Evolutionary conservation across 164 flowering plant genomes (phyloP), one percentile per base, ranked within the genome.

Genomic region (Piper longum): DNA sequence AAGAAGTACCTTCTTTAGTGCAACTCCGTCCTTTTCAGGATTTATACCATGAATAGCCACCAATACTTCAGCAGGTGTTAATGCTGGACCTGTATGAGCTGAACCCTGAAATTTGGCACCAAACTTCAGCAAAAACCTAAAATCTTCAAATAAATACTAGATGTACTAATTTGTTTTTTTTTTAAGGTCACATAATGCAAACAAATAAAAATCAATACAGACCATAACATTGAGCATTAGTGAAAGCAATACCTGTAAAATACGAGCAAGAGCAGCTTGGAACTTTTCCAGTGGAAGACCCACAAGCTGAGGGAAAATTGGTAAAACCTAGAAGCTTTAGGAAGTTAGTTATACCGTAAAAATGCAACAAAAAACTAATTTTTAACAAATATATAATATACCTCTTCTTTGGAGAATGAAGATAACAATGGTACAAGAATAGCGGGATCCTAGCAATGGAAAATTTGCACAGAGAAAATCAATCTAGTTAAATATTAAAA

Each of bases 1-100:
- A 60, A 44, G 7, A 16, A 52, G 8, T 78, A 60, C 99, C 97
- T 93, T 91, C 70, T 95, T 95, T 16, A 95, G 90, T 70, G 95
- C 75, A 77, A 86, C 74, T 41, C 89, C 82, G 70, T 91, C 97
- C 75, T 78, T 95, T 64, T 91, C 99, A 54, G 97, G 96, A 67
- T 59, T 69, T 43, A 91, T 86, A 61, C 74, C 88, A 78, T 95
- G 99, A 61, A 95, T 88, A 40, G 97, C 97, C 69, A 95, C 91
- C 81, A 95, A 76, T 12, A 91, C 99, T 79, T 95, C 99, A 1
- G 83, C 88, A 54, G 99, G 99, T 54, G 99, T 87, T 71, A 95
- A 79, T 66, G 99, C 99, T 64, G 99, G 97, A 73, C 99, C 97
- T 19, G 89, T 85, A 74, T 88, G 97, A 71, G 99, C 97, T 61